Conservation (phyloP, 176 grass and related monocot genomes). For the Juncus inflexus region DNA sequence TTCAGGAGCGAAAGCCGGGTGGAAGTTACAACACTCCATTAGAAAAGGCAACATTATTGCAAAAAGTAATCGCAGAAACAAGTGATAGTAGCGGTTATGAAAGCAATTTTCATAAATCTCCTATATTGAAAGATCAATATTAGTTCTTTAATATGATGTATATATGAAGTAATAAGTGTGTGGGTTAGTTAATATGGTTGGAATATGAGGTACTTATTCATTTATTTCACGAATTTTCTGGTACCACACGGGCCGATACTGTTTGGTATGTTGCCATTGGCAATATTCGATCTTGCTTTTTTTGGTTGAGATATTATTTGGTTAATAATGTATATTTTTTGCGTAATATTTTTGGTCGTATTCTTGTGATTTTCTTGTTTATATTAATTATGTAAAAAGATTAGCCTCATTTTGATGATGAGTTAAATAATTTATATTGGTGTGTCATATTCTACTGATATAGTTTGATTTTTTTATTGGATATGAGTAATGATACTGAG, state of each 20-base stretch:
- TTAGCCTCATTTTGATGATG: too few species aligned
- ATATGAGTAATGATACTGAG: too few species aligned
- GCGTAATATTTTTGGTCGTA: too few species aligned
- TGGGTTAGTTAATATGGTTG: not conserved
- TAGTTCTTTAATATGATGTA: not conserved
- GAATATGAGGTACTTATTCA: not conserved
- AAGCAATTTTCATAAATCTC: slow-evolving; percentile 48
- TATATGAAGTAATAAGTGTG: not conserved
- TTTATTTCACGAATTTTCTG: slow-evolving; percentile 17
- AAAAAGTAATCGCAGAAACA: slow-evolving; percentile 27
- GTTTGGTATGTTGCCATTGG: not conserved
- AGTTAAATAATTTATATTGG: too few species aligned
- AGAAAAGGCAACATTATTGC: slow-evolving; percentile 37
- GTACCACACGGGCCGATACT: not conserved
- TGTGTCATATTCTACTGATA: too few species aligned
- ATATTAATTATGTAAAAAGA: too few species aligned
- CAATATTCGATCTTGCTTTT: not conserved
- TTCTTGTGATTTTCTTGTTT: too few species aligned
- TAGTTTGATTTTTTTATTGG: too few species aligned
- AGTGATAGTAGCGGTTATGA: slow-evolving; percentile 51
- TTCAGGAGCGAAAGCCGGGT: slow-evolving; percentile 57
- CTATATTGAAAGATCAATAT: slow-evolving; percentile 34
- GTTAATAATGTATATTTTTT: too few species aligned
- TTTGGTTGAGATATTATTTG: slow-evolving; percentile 1
- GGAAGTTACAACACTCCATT: slow-evolving; percentile 43